Percentiles rank a stretch among this genome's conserved stretches.
phyloP scores from a whole-genome alignment of 192 early-diverging fungal genomes.

The Coemansia brasiliensis region DNA sequence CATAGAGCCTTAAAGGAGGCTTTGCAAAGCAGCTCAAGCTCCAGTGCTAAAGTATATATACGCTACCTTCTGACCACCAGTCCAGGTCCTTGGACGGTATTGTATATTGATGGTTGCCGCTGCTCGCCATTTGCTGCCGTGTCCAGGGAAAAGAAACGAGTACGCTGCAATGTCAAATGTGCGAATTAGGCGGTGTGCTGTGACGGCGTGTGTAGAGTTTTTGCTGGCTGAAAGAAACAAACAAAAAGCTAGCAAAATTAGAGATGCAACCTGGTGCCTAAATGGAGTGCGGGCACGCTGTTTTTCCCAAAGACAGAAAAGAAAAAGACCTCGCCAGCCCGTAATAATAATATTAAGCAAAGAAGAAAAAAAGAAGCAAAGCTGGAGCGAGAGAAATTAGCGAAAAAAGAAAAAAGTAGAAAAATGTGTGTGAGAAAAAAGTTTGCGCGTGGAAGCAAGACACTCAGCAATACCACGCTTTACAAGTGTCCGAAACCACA shows the following conservation, averaged over 20 bases:
- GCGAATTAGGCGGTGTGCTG: too few relatives aligned
- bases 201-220: too few relatives aligned
- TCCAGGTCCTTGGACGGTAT: constrained; percentile 53
- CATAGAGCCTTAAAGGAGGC: constrained; percentile 8
- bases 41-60: constrained; percentile 1
- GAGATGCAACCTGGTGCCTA: too few relatives aligned
- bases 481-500: constrained; percentile 7
- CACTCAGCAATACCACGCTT: constrained; percentile 1
- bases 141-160: not conserved
- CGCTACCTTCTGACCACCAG: constrained; percentile 57
- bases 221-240: constrained; percentile 9
- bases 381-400: constrained; percentile 3
- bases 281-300: too few relatives aligned
- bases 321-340: constrained; percentile 10
- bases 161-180: too few relatives aligned
- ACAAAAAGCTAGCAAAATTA: too few relatives aligned
- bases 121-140: constrained; percentile 8
- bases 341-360: constrained; percentile 23
- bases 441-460: constrained; percentile 12
- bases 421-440: constrained; percentile 9
- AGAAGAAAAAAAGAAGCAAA: constrained; percentile 9
- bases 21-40: constrained; percentile 14
- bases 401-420: constrained; percentile 9
- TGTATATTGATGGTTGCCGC: constrained; percentile 25
- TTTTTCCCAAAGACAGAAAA: not conserved